Percentiles rank a stretch among this genome's conserved stretches.
Evolutionary conservation across 2,329 filamentous ascomycete genomes (phyloP).

Genomic region (Claviceps sorghi): DNA sequence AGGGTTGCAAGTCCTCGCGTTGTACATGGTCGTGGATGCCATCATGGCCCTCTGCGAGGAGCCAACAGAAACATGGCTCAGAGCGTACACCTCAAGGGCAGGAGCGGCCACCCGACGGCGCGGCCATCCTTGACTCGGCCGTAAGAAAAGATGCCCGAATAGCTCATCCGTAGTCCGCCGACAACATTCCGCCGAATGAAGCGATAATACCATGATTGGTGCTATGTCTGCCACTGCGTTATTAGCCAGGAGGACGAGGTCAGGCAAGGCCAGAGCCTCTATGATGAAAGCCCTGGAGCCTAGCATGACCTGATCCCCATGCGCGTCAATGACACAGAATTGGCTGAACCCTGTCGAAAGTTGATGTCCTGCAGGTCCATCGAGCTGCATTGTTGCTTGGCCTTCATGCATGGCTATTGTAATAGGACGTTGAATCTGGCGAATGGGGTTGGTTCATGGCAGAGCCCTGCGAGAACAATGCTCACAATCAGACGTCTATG

Average conservation of each 20-base stretch:
- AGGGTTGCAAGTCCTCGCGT: neutral
- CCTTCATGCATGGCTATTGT: neutral
- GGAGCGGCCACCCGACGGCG: neutral
- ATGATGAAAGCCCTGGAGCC: neutral
- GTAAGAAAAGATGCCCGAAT: neutral
- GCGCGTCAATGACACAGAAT: conserved; percentile 8
- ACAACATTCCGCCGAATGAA: neutral
- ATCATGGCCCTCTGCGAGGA: neutral
- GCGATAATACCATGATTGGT: neutral
- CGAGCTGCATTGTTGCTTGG: neutral
- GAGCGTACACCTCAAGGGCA: too few species aligned
- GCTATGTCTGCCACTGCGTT: neutral
- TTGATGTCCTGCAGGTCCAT: neutral
- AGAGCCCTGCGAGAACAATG: neutral
- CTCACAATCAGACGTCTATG: neutral
- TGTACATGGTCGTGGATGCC: neutral
- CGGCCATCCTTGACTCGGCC: neutral
- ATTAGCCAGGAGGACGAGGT: neutral
- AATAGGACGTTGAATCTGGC: neutral
- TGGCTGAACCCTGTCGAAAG: neutral
- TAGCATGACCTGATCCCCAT: conserved; percentile 6
- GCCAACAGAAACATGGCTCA: too few species aligned
- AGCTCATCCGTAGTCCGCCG: neutral
- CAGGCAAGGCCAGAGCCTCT: neutral
- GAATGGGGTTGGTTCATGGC: neutral